A percentile compares a stretch with the other conserved stretches of the same genome.
Conservation (phyloP, 495 filamentous ascomycete species). For the Lasiosphaeria ovina region DNA sequence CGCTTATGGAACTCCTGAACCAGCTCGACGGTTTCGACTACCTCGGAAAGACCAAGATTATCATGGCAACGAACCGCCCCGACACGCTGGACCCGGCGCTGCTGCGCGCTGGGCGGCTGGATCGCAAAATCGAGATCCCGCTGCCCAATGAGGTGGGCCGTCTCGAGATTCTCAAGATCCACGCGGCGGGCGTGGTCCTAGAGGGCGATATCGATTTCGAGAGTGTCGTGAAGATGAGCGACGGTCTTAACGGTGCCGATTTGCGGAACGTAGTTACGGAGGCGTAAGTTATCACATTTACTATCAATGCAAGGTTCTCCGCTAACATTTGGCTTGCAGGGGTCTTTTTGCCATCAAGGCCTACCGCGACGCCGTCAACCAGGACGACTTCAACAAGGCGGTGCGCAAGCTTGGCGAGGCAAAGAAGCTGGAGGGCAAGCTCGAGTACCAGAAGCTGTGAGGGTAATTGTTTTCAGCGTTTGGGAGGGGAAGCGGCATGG, state of each 20-base stretch:
- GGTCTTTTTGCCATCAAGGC: slow-evolving; percentile 97
- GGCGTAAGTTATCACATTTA: slow-evolving; percentile 64
- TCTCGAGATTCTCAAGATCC: slow-evolving; percentile 98
- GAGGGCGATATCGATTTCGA: slow-evolving; percentile 99
- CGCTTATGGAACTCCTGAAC: slow-evolving; percentile 98
- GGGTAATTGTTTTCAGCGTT: slow-evolving; percentile 13
- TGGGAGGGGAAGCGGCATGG: not conserved
- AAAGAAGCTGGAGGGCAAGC: slow-evolving; percentile 97
- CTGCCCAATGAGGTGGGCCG: slow-evolving; percentile 98
- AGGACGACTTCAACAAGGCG: slow-evolving; percentile 99
- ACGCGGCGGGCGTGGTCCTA: slow-evolving; percentile 77
- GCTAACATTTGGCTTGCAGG: slow-evolving; percentile 43
- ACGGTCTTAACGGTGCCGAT: slow-evolving; percentile 96
- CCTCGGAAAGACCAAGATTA: slow-evolving; percentile 99
- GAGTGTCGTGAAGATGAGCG: slow-evolving; percentile 99
- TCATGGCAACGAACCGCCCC: slow-evolving; percentile 99
- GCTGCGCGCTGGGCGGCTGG: slow-evolving; percentile 87
- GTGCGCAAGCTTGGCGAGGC: slow-evolving; percentile 94
- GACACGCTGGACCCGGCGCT: slow-evolving; percentile 97
- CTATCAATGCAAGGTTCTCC: slow-evolving; percentile 14
- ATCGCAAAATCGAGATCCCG: slow-evolving; percentile 98
- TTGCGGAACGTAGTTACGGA: slow-evolving; percentile 97
- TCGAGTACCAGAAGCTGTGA: slow-evolving; percentile 96
- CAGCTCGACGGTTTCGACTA: slow-evolving; percentile 99
- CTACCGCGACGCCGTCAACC: slow-evolving; percentile 90